These are phyloP conservation scores for Komagataea norvegica DNA, from an alignment of 1,139 yeast species.

Conservation along the genomic window DNA sequence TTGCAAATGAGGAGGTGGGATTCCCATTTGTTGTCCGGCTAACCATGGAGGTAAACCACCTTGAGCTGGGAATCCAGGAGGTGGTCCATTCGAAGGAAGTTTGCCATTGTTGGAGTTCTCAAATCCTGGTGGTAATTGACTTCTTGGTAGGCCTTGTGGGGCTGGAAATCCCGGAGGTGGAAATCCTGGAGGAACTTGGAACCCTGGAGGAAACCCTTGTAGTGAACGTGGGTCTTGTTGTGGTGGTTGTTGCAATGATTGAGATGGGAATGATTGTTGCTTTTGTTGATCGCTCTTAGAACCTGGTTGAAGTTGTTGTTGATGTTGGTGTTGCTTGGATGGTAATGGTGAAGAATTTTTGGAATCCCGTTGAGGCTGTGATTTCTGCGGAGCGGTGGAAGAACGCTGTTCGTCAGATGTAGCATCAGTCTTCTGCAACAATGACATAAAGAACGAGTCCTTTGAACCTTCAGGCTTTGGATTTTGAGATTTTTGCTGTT, in stretches of 20 bases:
- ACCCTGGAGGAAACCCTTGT: conserved; percentile 25
- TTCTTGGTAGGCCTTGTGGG: conserved; percentile 24
- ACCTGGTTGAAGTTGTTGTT: conserved; percentile 22
- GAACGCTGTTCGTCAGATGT: conserved; percentile 5
- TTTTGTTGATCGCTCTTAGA: conserved; percentile 19
- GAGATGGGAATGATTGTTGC: conserved; percentile 18
- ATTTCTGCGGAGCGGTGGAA: conserved; percentile 8
- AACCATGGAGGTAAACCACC: conserved; percentile 19
- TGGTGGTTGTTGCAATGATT: conserved; percentile 22
- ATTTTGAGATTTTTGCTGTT: background rate
- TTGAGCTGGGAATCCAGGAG: conserved; percentile 8
- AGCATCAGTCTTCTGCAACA: conserved; percentile 38
- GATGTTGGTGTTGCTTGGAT: conserved; percentile 16
- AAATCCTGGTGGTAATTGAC: conserved; percentile 20
- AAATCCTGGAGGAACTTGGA: conserved; percentile 25
- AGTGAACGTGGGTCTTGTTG: conserved; percentile 15
- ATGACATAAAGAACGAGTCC: conserved; percentile 51
- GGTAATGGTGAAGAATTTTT: conserved; percentile 7
- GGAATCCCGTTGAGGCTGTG: conserved; percentile 7
- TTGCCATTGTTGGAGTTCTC: conserved; percentile 9
- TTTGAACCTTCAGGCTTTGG: conserved; percentile 26
- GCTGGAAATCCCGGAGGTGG: conserved; percentile 28
- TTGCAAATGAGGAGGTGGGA: conserved; percentile 17
- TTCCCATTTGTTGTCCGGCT: conserved; percentile 16
- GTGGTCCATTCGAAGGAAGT: conserved; percentile 3